Conservation (phyloP, 768 basidiomycete genomes). For the Auricularia sp. region DNA sequence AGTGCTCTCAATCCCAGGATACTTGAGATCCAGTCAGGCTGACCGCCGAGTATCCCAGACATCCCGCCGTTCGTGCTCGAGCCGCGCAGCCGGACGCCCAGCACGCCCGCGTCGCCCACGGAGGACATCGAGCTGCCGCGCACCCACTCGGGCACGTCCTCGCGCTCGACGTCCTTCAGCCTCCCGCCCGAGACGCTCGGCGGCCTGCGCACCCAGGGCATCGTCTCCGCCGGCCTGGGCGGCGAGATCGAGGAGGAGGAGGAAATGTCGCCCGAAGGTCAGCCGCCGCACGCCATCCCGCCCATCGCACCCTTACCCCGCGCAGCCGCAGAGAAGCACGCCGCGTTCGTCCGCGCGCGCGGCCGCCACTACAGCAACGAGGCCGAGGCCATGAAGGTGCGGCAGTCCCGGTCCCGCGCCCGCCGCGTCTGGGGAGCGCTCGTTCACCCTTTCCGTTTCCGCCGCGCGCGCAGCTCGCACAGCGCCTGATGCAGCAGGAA, state of each 20-base stretch:
- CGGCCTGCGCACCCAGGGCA: conserved; percentile 40
- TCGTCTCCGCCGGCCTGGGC: conserved; percentile 38
- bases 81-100: conserved; percentile 9
- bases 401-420: conserved; percentile 6
- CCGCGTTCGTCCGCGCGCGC: conserved; percentile 68
- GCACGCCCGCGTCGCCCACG: conserved; percentile 31
- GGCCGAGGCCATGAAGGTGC: conserved; percentile 86
- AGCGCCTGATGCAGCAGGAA: conserved; percentile 52
- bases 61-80: conserved; percentile 70
- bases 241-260: conserved; percentile 49
- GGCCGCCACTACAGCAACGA: conserved; percentile 86
- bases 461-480: conserved; percentile 42
- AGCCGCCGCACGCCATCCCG: too few relatives aligned
- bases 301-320: background rate
- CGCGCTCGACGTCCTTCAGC: conserved; percentile 78
- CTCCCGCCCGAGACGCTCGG: conserved; percentile 60
- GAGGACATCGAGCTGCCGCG: conserved; percentile 35
- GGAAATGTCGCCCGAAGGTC: conserved; percentile 86
- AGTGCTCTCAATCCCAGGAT: conserved; percentile 1
- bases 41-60: conserved; percentile 40
- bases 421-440: conserved; percentile 2
- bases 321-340: conserved; percentile 74
- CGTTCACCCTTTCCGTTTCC: conserved; percentile 6
- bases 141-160: conserved; percentile 37
- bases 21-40: too few relatives aligned